A percentile compares a stretch with the other conserved stretches of the same genome.
Evolutionary conservation across 768 basidiomycete species (phyloP).

Genomic region (Suillus brevipes): DNA sequence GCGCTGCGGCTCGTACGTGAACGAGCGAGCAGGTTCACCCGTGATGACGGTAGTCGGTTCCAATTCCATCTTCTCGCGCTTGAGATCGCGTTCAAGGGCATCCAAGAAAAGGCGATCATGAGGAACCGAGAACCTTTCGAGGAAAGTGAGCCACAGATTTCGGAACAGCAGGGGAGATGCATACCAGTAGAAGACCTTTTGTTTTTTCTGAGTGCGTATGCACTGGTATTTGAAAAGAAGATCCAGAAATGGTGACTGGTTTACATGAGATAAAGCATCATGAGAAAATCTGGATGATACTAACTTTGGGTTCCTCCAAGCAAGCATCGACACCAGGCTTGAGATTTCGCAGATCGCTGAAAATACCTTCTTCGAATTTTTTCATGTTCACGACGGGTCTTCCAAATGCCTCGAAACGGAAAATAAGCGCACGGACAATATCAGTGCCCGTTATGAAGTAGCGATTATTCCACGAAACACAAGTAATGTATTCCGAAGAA

Average conservation of each 20-base stretch:
- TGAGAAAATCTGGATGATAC: conserved; percentile 22
- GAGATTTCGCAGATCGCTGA: conserved; percentile 88
- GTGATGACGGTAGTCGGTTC: conserved; percentile 77
- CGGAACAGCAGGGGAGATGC: conserved; percentile 1
- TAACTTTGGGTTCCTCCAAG: conserved; percentile 93
- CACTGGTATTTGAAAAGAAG: conserved; percentile 95
- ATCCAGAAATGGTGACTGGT: conserved; percentile 88
- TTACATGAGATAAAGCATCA: conserved; percentile 11
- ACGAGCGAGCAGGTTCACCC: conserved; percentile 85
- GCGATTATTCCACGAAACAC: conserved; percentile 88
- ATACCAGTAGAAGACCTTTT: conserved; percentile 98
- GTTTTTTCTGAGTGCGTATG: conserved; percentile 97
- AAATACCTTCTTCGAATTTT: conserved; percentile 97
- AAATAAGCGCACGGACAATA: conserved; percentile 93
- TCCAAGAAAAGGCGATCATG: conserved; percentile 97
- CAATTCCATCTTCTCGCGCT: conserved; percentile 88
- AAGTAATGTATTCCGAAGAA: conserved; percentile 83
- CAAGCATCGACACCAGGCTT: conserved; percentile 93
- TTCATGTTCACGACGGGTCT: conserved; percentile 91
- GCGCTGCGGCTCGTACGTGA: conserved; percentile 84
- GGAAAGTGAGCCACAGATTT: not conserved
- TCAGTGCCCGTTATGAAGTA: conserved; percentile 97
- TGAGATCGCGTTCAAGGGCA: conserved; percentile 93
- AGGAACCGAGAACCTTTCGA: conserved; percentile 87
- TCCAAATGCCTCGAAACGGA: conserved; percentile 91